Evolutionary conservation across 1,284 basidiomycete species (phyloP).

Genomic region (Laetiporus sulphureus): DNA sequence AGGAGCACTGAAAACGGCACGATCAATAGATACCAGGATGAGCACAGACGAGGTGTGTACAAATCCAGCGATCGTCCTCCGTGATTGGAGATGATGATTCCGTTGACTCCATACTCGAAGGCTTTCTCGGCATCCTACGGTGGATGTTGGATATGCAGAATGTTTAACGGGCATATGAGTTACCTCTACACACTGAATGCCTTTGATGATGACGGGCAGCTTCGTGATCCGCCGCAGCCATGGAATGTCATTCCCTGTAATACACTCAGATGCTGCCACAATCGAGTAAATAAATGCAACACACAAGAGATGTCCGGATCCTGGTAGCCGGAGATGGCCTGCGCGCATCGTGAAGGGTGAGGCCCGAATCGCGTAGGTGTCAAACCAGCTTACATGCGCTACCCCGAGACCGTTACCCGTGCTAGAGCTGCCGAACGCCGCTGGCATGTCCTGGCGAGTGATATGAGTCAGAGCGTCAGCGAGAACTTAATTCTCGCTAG

Average conservation of each 20-base stretch:
- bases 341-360: too few species aligned
- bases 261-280: conserved; percentile 12
- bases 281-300: too few species aligned
- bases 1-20: conserved; percentile 64
- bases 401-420: too few species aligned
- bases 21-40: conserved; percentile 86
- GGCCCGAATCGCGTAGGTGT: too few species aligned
- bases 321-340: too few species aligned
- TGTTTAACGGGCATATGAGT: conserved; percentile 6
- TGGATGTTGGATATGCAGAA: background rate
- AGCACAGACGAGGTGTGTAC: too few species aligned
- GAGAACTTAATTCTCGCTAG: conserved; percentile 25
- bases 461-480: conserved; percentile 20
- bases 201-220: conserved; percentile 83
- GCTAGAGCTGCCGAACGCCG: too few species aligned
- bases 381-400: too few species aligned
- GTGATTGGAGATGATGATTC: too few species aligned
- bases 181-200: conserved; percentile 73
- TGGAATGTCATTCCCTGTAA: conserved; percentile 42
- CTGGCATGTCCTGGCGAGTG: conserved; percentile 8
- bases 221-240: conserved; percentile 74
- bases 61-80: too few species aligned
- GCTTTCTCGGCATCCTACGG: conserved; percentile 77
- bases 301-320: too few species aligned
- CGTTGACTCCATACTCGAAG: conserved; percentile 77